These are phyloP conservation scores for Phialocephala subalpina DNA, from an alignment of 2,329 filamentous ascomycete genomes.

Conservation along the genomic window DNA sequence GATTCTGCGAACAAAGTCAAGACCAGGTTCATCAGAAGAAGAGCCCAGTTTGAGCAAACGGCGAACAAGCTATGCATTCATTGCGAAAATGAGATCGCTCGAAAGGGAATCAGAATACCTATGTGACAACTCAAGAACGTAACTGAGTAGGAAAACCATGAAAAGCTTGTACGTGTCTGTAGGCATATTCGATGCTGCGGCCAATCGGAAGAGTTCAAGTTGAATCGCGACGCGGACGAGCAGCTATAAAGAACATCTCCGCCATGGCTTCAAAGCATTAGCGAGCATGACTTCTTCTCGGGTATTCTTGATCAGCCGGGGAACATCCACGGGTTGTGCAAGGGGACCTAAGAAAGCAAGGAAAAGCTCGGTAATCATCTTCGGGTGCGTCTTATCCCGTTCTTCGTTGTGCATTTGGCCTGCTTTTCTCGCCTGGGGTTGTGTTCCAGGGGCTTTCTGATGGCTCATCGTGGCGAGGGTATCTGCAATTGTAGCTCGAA, in stretches of 20 bases:
- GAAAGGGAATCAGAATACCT: slow-evolving; percentile 18
- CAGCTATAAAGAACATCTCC: slow-evolving; percentile 61
- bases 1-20: slow-evolving; percentile 14
- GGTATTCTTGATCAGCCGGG: slow-evolving; percentile 56
- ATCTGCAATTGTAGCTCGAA: slow-evolving; percentile 30
- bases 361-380: slow-evolving; percentile 59
- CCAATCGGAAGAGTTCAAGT: slow-evolving; percentile 3
- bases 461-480: slow-evolving; percentile 22
- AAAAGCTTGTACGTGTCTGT: slow-evolving; percentile 55
- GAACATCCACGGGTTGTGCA: slow-evolving; percentile 40
- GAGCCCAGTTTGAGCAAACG: slow-evolving; percentile 47
- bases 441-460: slow-evolving; percentile 4
- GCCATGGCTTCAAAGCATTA: slow-evolving; percentile 51
- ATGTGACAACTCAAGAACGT: slow-evolving; percentile 43
- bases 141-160: slow-evolving; percentile 55
- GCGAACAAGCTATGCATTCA: slow-evolving; percentile 40
- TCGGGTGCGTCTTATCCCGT: slow-evolving; percentile 58
- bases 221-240: slow-evolving; percentile 61
- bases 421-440: slow-evolving; percentile 10
- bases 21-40: background rate
- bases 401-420: slow-evolving; percentile 42
- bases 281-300: slow-evolving; percentile 61
- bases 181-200: background rate
- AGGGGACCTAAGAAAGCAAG: slow-evolving; percentile 51
- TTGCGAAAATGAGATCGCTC: slow-evolving; percentile 46